Conservation (phyloP, 306 rosid genomes). For the Sindora glabra region DNA sequence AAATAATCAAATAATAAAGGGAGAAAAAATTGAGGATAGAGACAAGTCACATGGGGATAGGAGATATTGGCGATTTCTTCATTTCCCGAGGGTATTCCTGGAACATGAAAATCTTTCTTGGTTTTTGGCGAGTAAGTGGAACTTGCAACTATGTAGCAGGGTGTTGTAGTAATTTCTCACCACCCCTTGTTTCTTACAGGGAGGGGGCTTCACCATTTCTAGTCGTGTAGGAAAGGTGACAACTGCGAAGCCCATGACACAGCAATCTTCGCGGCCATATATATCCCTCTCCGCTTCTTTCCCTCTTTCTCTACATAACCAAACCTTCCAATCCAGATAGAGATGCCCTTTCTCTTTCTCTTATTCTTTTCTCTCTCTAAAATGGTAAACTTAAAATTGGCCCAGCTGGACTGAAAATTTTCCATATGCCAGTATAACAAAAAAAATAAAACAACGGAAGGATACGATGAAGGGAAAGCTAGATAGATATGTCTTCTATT, state of each 20-base stretch:
- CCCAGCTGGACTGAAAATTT: conserved; percentile 30
- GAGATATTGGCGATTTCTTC: neutral
- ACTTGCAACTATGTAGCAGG: neutral
- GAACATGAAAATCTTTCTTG: neutral
- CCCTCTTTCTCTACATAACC: neutral
- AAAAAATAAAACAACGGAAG: conserved; percentile 10
- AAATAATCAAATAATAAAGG: neutral
- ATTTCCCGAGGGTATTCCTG: neutral
- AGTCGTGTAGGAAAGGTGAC: neutral
- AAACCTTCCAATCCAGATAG: neutral
- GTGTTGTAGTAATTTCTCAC: neutral
- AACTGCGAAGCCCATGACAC: neutral
- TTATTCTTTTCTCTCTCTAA: conserved; percentile 6
- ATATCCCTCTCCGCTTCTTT: conserved; percentile 2
- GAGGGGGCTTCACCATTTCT: neutral
- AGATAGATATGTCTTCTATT: conserved; percentile 17
- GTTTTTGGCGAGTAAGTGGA: too few relatives aligned
- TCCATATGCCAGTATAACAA: neutral
- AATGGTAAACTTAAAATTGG: neutral
- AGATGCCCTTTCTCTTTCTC: neutral
- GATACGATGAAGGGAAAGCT: conserved; percentile 14
- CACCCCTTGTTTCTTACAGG: neutral
- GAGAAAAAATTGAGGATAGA: neutral
- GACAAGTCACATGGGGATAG: too few relatives aligned
- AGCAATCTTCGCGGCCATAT: conserved; percentile 24